Evolutionary conservation across 352 stramenopile genomes (phyloP), one percentile per base, ranked within the genome.

Genomic region (Pythium scleroteichum): DNA sequence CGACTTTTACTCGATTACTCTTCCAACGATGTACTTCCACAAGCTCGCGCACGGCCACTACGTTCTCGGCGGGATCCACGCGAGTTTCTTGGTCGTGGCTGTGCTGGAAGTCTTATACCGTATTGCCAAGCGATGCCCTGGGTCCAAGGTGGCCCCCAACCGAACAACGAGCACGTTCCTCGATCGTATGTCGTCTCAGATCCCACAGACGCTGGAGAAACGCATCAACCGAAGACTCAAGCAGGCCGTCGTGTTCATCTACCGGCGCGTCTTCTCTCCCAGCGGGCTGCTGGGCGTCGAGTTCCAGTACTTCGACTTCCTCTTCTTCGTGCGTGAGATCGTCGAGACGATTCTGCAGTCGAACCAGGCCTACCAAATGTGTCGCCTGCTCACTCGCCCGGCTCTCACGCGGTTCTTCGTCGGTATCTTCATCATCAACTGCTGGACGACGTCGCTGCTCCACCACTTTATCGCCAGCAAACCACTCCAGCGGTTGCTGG

Each of bases 1-100:
- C 22, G 64, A 71, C 6, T 73, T 71, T 24, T 69, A 68, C 41
- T 23, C 64, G 5, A 59, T 74, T 20, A 68, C 64, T 0, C 61
- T 78, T 47, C 68, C 65, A 8, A 4, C 62, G 7, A 40, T 27
- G 8, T 52, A 70, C 44, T 62, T 72, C 14, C 20, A 32, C n/a
- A 24, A 23, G 7, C 64, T 79, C 27, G 50, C 65, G 6, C 29
- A 59, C 2, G 62, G 66, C 22, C 69, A 76, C 40, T 66, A 44
- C 4, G n/a, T 63, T 9, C 26, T 75, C 48, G 64, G 58, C 8
- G 50, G 17, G 14, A 44, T 75, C 26, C 72, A 79, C 38, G 59
- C 29, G 19, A 64, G 49, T 23, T 52, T 72, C 17, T n/a, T 76
- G 2, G 23, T 67, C 1, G 65, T 76, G 61, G 0, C 62, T 1